A percentile compares a stretch with the other conserved stretches of the same genome.
These are phyloP conservation scores for Asterella californica DNA, from an alignment of 225 moss, liverwort and hornwort genomes.

Conservation along the genomic window DNA sequence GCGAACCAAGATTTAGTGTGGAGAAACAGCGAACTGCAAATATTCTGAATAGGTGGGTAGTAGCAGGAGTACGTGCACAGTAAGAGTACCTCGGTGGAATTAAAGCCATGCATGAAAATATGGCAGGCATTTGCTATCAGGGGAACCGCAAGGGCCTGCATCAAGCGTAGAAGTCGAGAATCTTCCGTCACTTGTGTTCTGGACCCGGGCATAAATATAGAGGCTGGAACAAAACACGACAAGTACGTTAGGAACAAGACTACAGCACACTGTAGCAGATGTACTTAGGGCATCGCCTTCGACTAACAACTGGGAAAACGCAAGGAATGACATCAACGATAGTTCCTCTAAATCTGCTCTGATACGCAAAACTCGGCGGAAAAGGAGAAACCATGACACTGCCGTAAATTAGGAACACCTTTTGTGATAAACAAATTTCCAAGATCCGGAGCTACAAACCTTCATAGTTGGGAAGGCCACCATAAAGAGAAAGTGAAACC, in stretches of 20 bases:
- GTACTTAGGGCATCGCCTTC: not conserved
- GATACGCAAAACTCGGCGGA: not conserved
- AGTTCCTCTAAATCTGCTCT: not conserved
- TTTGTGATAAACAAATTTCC: not conserved
- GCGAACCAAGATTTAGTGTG: too few species aligned
- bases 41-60: not conserved
- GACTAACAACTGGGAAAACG: not conserved
- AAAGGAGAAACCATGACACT: not conserved
- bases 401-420: not conserved
- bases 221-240: conserved; percentile 22
- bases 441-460: conserved; percentile 16
- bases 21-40: not conserved
- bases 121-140: conserved; percentile 75
- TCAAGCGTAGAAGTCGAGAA: conserved; percentile 39
- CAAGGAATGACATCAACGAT: not conserved
- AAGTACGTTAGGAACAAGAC: not conserved
- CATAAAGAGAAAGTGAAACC: conserved; percentile 36
- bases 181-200: conserved; percentile 24
- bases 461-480: conserved; percentile 34
- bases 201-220: conserved; percentile 32
- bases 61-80: not conserved
- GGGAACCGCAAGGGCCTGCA: conserved; percentile 81
- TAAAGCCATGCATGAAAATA: conserved; percentile 89
- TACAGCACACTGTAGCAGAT: not conserved
- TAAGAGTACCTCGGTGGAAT: conserved; percentile 70